These are phyloP conservation scores for Triticum urartu DNA, from an alignment of 176 grass and related monocot genomes.

Conservation along the genomic window DNA sequence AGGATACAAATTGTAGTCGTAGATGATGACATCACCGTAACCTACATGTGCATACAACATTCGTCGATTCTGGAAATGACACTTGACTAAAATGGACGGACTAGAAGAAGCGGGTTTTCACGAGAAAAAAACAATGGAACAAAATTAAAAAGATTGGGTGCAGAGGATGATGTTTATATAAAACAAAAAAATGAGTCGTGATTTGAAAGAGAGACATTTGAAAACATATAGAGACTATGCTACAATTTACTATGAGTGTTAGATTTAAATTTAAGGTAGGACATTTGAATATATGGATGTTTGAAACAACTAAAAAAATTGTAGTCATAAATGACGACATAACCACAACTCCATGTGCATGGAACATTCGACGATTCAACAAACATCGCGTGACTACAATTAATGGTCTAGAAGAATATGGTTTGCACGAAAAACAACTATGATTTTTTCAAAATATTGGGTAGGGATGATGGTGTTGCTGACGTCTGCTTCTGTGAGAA, in stretches of 20 bases:
- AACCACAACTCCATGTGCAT: background rate
- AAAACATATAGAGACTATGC: background rate
- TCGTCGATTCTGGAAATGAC: too few relatives aligned
- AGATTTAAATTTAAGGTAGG: background rate
- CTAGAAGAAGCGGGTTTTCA: background rate
- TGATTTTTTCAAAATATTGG: too few relatives aligned
- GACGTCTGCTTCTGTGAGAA: background rate
- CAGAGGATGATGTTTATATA: background rate
- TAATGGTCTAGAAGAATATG: too few relatives aligned
- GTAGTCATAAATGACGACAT: background rate
- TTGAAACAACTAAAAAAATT: background rate
- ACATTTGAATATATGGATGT: background rate
- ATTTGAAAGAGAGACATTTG: background rate
- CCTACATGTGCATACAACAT: too few relatives aligned
- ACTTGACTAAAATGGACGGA: too few relatives aligned
- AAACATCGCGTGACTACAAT: background rate
- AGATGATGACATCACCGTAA: background rate
- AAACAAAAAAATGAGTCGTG: background rate
- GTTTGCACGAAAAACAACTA: too few relatives aligned
- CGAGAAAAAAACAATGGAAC: background rate
- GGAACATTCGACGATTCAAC: background rate
- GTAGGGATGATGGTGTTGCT: too few relatives aligned
- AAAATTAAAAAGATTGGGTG: background rate
- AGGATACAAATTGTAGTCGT: background rate
- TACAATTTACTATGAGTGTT: background rate